These are phyloP conservation scores for Zygotorulaspora mrakii DNA, from an alignment of 1,139 yeast species.

Conservation along the genomic window DNA sequence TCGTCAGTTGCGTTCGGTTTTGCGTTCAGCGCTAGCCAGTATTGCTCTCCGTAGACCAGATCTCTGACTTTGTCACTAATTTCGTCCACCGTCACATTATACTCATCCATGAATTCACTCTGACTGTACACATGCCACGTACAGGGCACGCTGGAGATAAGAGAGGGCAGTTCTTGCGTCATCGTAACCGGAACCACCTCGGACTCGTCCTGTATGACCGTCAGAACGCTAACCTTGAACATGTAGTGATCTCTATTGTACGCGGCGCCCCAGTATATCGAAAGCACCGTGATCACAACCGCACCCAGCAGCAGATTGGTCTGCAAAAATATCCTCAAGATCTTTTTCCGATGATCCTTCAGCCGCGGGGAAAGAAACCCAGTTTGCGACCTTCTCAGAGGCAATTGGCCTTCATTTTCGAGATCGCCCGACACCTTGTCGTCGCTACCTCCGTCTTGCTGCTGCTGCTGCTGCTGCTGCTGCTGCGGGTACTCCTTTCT, in stretches of 20 bases:
- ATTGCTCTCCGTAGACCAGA: constrained; percentile 46
- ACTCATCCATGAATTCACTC: constrained; percentile 19
- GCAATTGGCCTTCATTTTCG: constrained; percentile 2
- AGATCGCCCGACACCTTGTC: constrained; percentile 1
- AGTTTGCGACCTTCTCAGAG: constrained; percentile 8
- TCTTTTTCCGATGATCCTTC: constrained; percentile 11
- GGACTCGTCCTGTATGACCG: constrained; percentile 21
- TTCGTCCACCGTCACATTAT: constrained; percentile 39
- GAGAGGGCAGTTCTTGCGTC: constrained; percentile 17
- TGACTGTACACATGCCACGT: constrained; percentile 34
- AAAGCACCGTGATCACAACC: constrained; percentile 14
- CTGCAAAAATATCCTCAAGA: constrained; percentile 13
- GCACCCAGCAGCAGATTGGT: constrained; percentile 12
- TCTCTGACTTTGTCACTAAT: constrained; percentile 40
- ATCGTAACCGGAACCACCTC: constrained; percentile 11
- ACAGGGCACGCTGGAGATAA: constrained; percentile 20
- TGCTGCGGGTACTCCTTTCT: too few species aligned
- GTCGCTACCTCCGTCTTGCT: background rate
- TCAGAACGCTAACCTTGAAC: constrained; percentile 18
- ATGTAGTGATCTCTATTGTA: constrained; percentile 15
- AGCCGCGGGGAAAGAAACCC: constrained; percentile 17
- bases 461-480: background rate
- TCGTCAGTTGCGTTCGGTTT: constrained; percentile 43
- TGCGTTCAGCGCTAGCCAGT: constrained; percentile 54
- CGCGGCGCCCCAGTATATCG: constrained; percentile 25